phyloP scores from a whole-genome alignment of 352 stramenopile genomes.

The Globisporangium iwayamae region DNA sequence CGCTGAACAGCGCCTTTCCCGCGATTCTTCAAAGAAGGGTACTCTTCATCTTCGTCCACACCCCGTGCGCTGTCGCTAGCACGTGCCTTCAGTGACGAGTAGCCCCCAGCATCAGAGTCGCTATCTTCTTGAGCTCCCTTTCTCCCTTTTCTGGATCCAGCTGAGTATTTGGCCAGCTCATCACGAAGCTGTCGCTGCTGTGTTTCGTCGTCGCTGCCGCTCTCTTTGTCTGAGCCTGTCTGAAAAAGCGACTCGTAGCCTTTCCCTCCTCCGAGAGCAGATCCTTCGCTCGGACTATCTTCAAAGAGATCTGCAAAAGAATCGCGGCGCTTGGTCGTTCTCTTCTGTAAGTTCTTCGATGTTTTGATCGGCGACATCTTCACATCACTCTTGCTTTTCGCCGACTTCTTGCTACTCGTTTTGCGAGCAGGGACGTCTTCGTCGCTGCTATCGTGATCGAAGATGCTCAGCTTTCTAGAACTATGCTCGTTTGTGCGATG shows the following conservation, averaged over 20 bases:
- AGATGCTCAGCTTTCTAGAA: slow-evolving; percentile 66
- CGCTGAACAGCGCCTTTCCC: neutral
- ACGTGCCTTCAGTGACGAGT: slow-evolving; percentile 8
- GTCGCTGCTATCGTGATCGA: slow-evolving; percentile 59
- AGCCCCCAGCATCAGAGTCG: neutral
- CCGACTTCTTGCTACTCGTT: slow-evolving; percentile 20
- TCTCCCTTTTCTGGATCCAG: neutral
- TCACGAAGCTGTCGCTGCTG: slow-evolving; percentile 5
- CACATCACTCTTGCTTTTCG: slow-evolving; percentile 11
- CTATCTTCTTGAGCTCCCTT: neutral
- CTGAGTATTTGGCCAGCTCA: neutral
- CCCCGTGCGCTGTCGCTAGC: neutral
- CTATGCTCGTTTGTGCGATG: slow-evolving; percentile 2
- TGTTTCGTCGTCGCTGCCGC: slow-evolving; percentile 13
- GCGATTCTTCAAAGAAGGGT: slow-evolving; percentile 22
- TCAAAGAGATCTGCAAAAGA: slow-evolving; percentile 80
- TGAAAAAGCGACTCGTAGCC: slow-evolving; percentile 66
- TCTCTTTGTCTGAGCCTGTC: slow-evolving; percentile 11
- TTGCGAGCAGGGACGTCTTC: slow-evolving; percentile 22
- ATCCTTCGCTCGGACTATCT: slow-evolving; percentile 28
- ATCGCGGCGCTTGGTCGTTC: slow-evolving; percentile 35
- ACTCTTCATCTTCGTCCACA: slow-evolving; percentile 18
- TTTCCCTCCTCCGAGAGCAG: slow-evolving; percentile 22
- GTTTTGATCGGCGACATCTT: slow-evolving; percentile 1
- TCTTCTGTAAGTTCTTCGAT: slow-evolving; percentile 8